These are phyloP conservation scores for Lentinula novae-zelandiae DNA, from an alignment of 1,284 basidiomycete genomes.

Conservation along the genomic window DNA sequence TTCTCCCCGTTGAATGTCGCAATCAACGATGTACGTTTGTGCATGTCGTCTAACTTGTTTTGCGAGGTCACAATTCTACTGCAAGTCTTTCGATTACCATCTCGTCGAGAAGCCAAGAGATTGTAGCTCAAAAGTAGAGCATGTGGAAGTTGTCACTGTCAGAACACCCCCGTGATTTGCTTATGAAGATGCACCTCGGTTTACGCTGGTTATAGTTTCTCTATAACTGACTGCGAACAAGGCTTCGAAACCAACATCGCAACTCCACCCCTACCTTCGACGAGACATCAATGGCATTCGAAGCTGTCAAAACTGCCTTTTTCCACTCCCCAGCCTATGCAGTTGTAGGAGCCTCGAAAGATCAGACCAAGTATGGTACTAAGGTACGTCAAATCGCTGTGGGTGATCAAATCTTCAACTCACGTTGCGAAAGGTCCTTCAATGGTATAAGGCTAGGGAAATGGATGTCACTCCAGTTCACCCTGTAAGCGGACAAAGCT, in stretches of 20 bases:
- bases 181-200: not conserved
- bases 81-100: not conserved
- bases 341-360: conserved; percentile 78
- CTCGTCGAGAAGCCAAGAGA: not conserved
- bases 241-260: not conserved
- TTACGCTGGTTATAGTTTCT: not conserved
- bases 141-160: not conserved
- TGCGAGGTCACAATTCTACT: not conserved
- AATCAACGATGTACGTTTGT: not conserved
- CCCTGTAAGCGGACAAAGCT: conserved; percentile 37
- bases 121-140: not conserved
- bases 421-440: conserved; percentile 47
- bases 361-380: conserved; percentile 71
- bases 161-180: conserved; percentile 1
- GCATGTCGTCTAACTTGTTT: not conserved
- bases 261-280: not conserved
- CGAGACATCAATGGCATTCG: not conserved
- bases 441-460: conserved; percentile 68
- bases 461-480: conserved; percentile 70
- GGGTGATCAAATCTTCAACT: not conserved
- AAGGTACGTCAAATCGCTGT: conserved; percentile 45
- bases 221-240: not conserved
- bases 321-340: conserved; percentile 61
- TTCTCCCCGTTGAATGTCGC: not conserved
- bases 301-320: conserved; percentile 51